Percentiles rank a stretch among this genome's conserved stretches.
phyloP scores from a whole-genome alignment of 805 yeast species.

The Suhomyces kilbournensis region DNA sequence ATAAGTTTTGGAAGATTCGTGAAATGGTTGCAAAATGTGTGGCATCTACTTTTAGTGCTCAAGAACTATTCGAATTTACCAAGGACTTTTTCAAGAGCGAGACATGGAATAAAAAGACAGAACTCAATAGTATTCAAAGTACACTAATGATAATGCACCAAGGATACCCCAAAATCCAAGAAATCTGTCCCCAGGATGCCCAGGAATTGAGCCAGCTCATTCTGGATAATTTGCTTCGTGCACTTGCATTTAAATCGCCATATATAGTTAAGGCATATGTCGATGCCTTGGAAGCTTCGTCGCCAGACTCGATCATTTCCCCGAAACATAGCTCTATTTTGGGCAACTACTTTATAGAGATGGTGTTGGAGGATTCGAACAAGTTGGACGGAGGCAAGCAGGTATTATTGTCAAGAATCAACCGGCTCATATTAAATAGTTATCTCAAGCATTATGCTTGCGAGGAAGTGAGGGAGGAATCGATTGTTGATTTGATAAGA shows the following conservation, averaged over 20 bases:
- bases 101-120: not conserved
- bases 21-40: constrained; percentile 80
- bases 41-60: constrained; percentile 41
- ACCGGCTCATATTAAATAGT: not conserved
- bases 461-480: constrained; percentile 11
- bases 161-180: constrained; percentile 2
- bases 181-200: not conserved
- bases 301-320: constrained; percentile 8
- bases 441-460: not conserved
- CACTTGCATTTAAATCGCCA: constrained; percentile 20
- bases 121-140: constrained; percentile 9
- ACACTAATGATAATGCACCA: constrained; percentile 19
- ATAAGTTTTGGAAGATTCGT: constrained; percentile 75
- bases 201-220: not conserved
- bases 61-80: constrained; percentile 12
- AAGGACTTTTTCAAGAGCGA: constrained; percentile 20
- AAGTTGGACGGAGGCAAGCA: constrained; percentile 50
- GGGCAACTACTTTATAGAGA: constrained; percentile 33
- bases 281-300: constrained; percentile 12
- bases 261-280: constrained; percentile 34
- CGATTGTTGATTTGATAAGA: constrained; percentile 24
- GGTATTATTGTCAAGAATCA: constrained; percentile 36
- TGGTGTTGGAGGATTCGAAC: constrained; percentile 15
- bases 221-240: constrained; percentile 9
- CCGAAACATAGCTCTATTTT: constrained; percentile 15